These are phyloP conservation scores for Caloboletus firmus DNA, from an alignment of 1,284 basidiomycete species.

Conservation along the genomic window DNA sequence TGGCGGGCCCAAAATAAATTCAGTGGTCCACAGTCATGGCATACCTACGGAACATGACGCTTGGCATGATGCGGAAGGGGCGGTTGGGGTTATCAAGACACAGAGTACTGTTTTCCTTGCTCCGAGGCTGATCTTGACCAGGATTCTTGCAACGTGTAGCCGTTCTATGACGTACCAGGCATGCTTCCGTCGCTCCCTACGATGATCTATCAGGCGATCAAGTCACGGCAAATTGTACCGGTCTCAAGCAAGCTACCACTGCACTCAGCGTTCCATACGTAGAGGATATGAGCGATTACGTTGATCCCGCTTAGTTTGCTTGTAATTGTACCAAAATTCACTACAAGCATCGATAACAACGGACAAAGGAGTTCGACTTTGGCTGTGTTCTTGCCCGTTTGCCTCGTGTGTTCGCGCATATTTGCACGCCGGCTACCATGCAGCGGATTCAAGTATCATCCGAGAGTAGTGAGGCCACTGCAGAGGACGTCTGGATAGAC, in stretches of 20 bases:
- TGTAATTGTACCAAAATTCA: background rate
- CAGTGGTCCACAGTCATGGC: background rate
- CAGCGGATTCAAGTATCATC: background rate
- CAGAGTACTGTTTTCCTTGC: background rate
- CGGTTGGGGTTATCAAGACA: background rate
- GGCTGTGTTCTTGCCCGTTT: background rate
- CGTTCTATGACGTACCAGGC: background rate
- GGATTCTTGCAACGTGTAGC: background rate
- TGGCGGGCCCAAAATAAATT: background rate
- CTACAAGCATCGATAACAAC: background rate
- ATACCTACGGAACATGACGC: background rate
- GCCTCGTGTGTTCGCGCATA: background rate
- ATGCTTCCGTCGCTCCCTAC: background rate
- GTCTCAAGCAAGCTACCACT: background rate
- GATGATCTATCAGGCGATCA: background rate
- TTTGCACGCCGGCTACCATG: background rate
- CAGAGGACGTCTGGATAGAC: background rate
- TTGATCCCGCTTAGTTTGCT: background rate
- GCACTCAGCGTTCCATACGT: background rate
- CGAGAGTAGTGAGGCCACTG: background rate
- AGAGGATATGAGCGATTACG: background rate
- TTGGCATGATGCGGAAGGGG: background rate
- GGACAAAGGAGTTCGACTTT: background rate
- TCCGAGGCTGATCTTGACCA: background rate
- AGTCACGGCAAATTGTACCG: background rate